phyloP scores from a whole-genome alignment of 805 yeast genomes.

The Middelhovenomyces tepae region DNA sequence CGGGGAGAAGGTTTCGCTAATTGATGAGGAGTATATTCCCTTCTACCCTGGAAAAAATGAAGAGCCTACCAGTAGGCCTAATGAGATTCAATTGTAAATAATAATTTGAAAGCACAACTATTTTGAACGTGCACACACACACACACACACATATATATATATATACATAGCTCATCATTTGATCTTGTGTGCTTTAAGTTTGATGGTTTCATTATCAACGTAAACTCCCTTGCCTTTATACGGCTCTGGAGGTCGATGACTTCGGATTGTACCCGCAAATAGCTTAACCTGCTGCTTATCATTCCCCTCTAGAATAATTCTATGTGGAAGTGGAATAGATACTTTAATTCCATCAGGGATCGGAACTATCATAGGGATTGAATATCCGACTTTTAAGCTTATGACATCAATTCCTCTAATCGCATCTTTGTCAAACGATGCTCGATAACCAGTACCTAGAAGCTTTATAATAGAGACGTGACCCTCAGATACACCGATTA shows the following conservation, averaged over 20 bases:
- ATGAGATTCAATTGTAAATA: too few species aligned
- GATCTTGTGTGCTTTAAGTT: conserved; percentile 85
- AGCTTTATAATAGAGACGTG: conserved; percentile 79
- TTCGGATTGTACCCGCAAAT: conserved; percentile 82
- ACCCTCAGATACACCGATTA: conserved; percentile 88
- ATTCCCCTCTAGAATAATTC: conserved; percentile 76
- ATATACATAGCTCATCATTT: conserved; percentile 41
- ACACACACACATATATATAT: conserved; percentile 5
- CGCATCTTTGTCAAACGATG: conserved; percentile 52
- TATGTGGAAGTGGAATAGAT: conserved; percentile 73
- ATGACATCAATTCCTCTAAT: conserved; percentile 41
- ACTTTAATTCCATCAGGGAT: conserved; percentile 75
- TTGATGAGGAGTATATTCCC: conserved; percentile 38
- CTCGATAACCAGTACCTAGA: conserved; percentile 97
- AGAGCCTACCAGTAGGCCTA: conserved; percentile 20
- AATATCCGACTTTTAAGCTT: conserved; percentile 78
- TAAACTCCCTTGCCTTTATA: conserved; percentile 97
- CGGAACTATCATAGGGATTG: conserved; percentile 64
- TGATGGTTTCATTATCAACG: conserved; percentile 83
- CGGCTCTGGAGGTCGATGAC: conserved; percentile 92
- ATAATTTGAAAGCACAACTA: too few species aligned
- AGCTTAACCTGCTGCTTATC: conserved; percentile 80
- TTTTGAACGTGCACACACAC: not conserved
- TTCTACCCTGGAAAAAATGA: conserved; percentile 25
- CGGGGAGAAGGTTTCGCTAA: conserved; percentile 35